phyloP scores from a whole-genome alignment of 129 eudicot genomes.

The Centrapalus pauciflorus region DNA sequence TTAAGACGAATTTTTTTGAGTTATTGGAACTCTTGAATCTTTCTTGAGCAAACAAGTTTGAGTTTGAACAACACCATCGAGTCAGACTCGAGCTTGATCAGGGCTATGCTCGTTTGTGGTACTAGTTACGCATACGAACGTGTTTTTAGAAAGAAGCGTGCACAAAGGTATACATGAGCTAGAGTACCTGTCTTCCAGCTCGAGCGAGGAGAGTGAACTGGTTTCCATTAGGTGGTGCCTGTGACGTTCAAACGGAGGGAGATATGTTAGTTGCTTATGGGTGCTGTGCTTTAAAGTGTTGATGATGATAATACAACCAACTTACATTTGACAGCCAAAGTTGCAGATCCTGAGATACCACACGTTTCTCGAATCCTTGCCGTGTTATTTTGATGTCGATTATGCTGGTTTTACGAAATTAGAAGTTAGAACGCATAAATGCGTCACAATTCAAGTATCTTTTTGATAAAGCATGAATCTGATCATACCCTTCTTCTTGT shows the following conservation, averaged over 20 bases:
- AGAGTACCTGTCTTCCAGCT: conserved; percentile 96
- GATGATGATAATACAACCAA: background rate
- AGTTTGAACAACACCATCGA: too few relatives aligned
- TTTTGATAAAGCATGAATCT: background rate
- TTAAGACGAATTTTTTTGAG: too few relatives aligned
- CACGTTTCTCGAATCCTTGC: conserved; percentile 97
- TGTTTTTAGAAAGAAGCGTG: too few relatives aligned
- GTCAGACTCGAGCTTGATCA: background rate
- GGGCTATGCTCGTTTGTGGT: background rate
- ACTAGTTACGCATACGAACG: background rate
- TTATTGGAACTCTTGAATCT: too few relatives aligned
- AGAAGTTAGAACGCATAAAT: conserved; percentile 7
- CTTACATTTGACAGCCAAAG: conserved; percentile 97
- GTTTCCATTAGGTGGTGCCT: conserved; percentile 77
- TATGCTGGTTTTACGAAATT: conserved; percentile 39
- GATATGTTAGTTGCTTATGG: background rate
- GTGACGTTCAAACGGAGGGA: conserved; percentile 1
- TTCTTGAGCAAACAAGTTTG: too few relatives aligned
- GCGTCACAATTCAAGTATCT: conserved; percentile 1
- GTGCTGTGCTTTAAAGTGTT: background rate
- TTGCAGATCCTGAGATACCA: conserved; percentile 93
- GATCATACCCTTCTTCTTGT: conserved; percentile 79
- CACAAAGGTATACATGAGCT: too few relatives aligned
- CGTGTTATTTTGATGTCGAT: conserved; percentile 60
- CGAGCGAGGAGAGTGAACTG: conserved; percentile 89